Conservation (phyloP, 2,329 filamentous ascomycete species). For the Colletotrichum noveboracense region DNA sequence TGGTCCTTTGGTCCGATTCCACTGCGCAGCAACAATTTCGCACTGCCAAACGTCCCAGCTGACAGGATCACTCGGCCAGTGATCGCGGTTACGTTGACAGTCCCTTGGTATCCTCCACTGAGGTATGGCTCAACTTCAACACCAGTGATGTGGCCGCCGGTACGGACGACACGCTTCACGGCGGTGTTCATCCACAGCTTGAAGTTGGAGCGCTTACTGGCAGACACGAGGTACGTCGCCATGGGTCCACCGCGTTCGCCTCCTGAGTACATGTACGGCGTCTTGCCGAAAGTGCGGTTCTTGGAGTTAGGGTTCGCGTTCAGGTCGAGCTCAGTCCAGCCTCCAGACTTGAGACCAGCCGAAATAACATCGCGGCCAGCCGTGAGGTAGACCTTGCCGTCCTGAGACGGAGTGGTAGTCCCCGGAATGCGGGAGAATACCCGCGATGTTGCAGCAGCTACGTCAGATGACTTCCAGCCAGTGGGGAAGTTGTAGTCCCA, state of each 20-base stretch:
- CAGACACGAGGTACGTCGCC: constrained; percentile 72
- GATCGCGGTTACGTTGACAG: constrained; percentile 61
- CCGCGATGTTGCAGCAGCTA: constrained; percentile 61
- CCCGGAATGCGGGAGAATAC: constrained; percentile 75
- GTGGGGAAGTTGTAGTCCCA: constrained; percentile 76
- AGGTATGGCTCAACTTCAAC: constrained; percentile 67
- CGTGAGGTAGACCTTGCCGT: constrained; percentile 71
- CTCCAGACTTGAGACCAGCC: constrained; percentile 60
- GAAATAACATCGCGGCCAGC: constrained; percentile 69
- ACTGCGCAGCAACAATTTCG: constrained; percentile 71
- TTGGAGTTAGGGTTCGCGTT: constrained; percentile 66
- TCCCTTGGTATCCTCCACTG: constrained; percentile 60
- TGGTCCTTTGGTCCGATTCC: constrained; percentile 70
- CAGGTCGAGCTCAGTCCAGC: constrained; percentile 68
- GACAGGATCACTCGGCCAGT: constrained; percentile 72
- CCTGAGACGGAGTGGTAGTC: constrained; percentile 68
- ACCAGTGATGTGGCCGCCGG: constrained; percentile 66
- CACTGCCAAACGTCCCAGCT: constrained; percentile 72
- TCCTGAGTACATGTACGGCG: constrained; percentile 70
- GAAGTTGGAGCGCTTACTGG: constrained; percentile 67
- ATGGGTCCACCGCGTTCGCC: constrained; percentile 74
- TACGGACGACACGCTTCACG: constrained; percentile 70
- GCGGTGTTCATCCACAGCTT: constrained; percentile 69
- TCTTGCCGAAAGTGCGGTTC: constrained; percentile 68
- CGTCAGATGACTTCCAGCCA: constrained; percentile 72